Conservation (phyloP, 148 eudicot species). For the Chenopodium quinoa region DNA sequence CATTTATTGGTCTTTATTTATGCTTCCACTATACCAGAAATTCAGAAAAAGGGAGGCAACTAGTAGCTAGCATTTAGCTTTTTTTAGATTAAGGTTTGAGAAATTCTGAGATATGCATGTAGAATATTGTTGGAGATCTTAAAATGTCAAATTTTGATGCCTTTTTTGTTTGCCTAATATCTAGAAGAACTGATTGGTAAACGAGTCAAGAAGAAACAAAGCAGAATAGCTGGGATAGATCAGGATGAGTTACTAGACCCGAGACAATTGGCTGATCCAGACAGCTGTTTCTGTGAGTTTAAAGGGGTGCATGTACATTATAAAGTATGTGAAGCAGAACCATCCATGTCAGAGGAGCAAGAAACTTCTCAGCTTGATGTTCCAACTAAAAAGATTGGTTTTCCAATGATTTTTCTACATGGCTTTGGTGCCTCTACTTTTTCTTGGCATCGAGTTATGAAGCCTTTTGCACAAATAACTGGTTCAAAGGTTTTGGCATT, state of each 20-base stretch:
- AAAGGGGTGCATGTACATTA: conserved; percentile 84
- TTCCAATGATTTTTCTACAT: conserved; percentile 74
- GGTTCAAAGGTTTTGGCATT: conserved; percentile 80
- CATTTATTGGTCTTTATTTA: not conserved
- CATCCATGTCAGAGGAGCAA: conserved; percentile 29
- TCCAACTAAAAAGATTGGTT: conserved; percentile 31
- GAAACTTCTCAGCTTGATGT: conserved; percentile 27
- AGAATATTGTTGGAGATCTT: not conserved
- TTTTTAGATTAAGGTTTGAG: not conserved
- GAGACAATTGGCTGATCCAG: conserved; percentile 70
- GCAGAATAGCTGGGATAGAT: conserved; percentile 76
- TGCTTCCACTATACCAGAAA: not conserved
- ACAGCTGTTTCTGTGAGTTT: conserved; percentile 81
- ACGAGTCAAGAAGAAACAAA: conserved; percentile 39
- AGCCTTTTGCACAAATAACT: conserved; percentile 52
- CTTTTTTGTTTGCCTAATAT: conserved; percentile 19
- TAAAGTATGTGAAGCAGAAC: conserved; percentile 59
- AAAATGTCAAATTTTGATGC: not conserved
- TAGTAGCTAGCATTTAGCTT: not conserved
- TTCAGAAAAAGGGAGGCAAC: not conserved
- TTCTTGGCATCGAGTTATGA: conserved; percentile 85
- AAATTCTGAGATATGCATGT: not conserved
- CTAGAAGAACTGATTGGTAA: conserved; percentile 50
- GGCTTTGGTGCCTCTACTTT: conserved; percentile 95
- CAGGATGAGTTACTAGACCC: conserved; percentile 81